Percentiles rank a stretch among this genome's conserved stretches.
phyloP scores from a whole-genome alignment of 768 basidiomycete species.

The Sistotremastrum suecicum region DNA sequence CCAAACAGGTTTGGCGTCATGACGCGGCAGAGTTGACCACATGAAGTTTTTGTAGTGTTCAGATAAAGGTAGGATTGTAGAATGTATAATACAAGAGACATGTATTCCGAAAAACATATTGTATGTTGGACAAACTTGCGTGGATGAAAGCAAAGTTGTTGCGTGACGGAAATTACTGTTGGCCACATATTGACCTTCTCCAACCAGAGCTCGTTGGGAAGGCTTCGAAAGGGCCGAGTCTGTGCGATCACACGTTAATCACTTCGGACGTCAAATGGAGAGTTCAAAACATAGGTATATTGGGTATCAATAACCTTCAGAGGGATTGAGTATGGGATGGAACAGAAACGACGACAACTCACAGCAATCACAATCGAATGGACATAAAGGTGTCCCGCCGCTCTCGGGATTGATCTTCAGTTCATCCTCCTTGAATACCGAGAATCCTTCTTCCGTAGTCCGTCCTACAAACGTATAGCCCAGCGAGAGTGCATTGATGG shows the following conservation, averaged over 20 bases:
- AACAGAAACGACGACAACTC: slow-evolving; percentile 17
- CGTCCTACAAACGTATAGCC: slow-evolving; percentile 33
- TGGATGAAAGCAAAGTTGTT: not conserved
- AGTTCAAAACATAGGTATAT: slow-evolving; percentile 10
- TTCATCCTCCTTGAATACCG: slow-evolving; percentile 72
- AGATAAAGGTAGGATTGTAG: too few species aligned
- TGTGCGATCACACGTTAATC: slow-evolving; percentile 17
- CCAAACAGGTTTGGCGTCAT: too few species aligned
- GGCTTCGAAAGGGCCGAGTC: slow-evolving; percentile 19
- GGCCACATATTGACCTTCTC: slow-evolving; percentile 20
- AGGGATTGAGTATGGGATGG: not conserved
- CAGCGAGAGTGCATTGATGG: slow-evolving; percentile 4
- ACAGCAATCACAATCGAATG: slow-evolving; percentile 87
- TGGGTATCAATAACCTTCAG: slow-evolving; percentile 1
- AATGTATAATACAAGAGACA: slow-evolving; percentile 1
- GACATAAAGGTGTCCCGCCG: slow-evolving; percentile 78
- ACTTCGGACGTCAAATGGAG: slow-evolving; percentile 29
- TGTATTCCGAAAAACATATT: slow-evolving; percentile 9
- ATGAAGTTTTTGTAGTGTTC: too few species aligned
- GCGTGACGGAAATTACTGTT: slow-evolving; percentile 3
- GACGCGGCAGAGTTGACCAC: too few species aligned
- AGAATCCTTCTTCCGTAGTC: slow-evolving; percentile 68
- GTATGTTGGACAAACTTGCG: not conserved
- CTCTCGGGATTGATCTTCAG: slow-evolving; percentile 53
- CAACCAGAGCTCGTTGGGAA: slow-evolving; percentile 11